A percentile compares a stretch with the other conserved stretches of the same genome.
phyloP scores from a whole-genome alignment of 2,329 filamentous ascomycete genomes.

The Colletotrichum kahawae region DNA sequence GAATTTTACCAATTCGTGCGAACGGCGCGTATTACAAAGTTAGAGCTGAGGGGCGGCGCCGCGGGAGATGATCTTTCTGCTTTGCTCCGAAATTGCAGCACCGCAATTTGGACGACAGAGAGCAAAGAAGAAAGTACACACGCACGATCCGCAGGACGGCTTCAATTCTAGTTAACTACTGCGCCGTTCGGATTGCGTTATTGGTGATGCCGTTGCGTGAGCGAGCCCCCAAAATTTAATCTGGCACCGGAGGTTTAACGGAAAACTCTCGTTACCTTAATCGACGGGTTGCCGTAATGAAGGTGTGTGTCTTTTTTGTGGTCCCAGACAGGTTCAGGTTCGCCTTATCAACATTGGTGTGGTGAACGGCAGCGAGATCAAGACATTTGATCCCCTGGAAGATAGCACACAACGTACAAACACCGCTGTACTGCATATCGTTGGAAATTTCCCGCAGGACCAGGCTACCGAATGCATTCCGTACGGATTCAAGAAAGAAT shows the following conservation, averaged over 20 bases:
- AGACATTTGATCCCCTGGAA: not conserved
- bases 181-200: not conserved
- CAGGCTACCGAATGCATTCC: not conserved
- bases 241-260: not conserved
- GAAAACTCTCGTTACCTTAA: not conserved
- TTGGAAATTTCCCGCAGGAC: not conserved
- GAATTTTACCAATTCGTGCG: too few relatives aligned
- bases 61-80: not conserved
- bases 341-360: not conserved
- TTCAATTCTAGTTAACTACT: not conserved
- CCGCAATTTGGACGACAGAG: not conserved
- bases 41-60: not conserved
- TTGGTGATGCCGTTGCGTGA: not conserved
- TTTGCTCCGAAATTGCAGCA: not conserved
- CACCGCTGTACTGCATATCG: not conserved
- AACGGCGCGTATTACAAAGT: not conserved
- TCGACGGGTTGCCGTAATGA: not conserved
- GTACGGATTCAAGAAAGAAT: not conserved
- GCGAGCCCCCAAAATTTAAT: not conserved
- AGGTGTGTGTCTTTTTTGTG: not conserved
- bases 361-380: not conserved
- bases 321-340: not conserved
- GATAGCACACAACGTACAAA: not conserved
- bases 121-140: not conserved
- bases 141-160: conserved; percentile 14